These are phyloP conservation scores for Linnemannia elongata DNA, from an alignment of 192 early-diverging fungal genomes.

Conservation along the genomic window DNA sequence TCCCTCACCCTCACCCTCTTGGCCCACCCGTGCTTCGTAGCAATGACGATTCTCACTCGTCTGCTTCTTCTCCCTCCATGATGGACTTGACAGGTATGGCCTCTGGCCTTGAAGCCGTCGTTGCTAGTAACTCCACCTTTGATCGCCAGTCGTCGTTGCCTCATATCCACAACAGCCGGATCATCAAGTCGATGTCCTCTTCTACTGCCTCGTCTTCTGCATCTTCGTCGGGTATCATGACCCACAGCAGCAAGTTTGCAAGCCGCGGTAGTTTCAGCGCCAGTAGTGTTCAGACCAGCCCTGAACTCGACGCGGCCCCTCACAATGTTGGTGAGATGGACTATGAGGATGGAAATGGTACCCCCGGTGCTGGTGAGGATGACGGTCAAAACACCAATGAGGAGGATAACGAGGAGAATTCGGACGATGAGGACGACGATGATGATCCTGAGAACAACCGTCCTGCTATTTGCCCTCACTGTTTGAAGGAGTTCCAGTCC, in stretches of 20 bases:
- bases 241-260: neutral
- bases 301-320: neutral
- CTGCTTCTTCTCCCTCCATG: neutral
- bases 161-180: neutral
- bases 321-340: neutral
- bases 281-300: neutral
- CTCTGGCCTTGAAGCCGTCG: neutral
- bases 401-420: neutral
- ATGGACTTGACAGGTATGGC: neutral
- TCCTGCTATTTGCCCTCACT: constrained; percentile 22
- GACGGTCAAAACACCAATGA: neutral
- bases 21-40: neutral
- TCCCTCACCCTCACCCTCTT: too few species aligned
- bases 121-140: neutral
- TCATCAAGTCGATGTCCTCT: too few species aligned
- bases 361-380: neutral
- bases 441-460: constrained; percentile 23
- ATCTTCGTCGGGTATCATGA: too few species aligned
- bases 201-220: too few species aligned
- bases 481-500: constrained; percentile 33
- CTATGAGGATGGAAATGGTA: neutral
- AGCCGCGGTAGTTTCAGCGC: neutral
- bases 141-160: neutral
- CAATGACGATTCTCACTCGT: neutral
- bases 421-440: constrained; percentile 18